phyloP scores from a whole-genome alignment of 257 asterid species.

The Scutellaria galericulata region DNA sequence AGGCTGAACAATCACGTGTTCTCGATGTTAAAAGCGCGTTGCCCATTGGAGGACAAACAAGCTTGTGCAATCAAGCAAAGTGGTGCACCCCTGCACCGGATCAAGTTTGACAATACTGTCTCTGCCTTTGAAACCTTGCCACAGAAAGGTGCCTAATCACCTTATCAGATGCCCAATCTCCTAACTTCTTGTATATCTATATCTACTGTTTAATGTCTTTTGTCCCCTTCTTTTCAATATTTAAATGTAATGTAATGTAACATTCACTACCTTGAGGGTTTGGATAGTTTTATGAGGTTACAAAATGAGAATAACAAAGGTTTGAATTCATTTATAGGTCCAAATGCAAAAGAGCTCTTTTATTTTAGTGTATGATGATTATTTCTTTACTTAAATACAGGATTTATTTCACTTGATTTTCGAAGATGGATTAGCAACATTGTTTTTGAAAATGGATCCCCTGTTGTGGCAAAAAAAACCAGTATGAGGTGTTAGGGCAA shows the following conservation, averaged over 20 bases:
- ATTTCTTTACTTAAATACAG: no score
- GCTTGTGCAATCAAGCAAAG: constrained; percentile 97
- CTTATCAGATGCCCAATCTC: background rate
- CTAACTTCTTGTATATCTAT: constrained; percentile 14
- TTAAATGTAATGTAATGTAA: background rate
- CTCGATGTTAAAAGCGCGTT: constrained; percentile 92
- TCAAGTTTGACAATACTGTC: constrained; percentile 89
- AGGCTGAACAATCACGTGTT: constrained; percentile 84
- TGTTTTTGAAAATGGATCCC: no score
- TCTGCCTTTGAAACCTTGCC: constrained; percentile 97
- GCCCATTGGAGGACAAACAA: constrained; percentile 96
- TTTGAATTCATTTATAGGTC: background rate
- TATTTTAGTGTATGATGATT: no score
- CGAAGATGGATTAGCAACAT: no score
- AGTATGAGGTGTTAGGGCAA: no score
- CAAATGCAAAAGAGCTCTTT: no score
- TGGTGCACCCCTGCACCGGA: constrained; percentile 86
- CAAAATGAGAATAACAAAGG: constrained; percentile 2
- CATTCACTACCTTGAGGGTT: constrained; percentile 4
- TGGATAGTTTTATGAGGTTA: constrained; percentile 17
- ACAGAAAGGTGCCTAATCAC: constrained; percentile 75
- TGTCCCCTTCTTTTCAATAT: background rate
- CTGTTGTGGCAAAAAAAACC: no score
- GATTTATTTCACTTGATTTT: no score
- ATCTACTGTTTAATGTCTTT: background rate